Conservation (phyloP, 2,329 filamentous ascomycete genomes). For the Bipolaris bicolor region DNA sequence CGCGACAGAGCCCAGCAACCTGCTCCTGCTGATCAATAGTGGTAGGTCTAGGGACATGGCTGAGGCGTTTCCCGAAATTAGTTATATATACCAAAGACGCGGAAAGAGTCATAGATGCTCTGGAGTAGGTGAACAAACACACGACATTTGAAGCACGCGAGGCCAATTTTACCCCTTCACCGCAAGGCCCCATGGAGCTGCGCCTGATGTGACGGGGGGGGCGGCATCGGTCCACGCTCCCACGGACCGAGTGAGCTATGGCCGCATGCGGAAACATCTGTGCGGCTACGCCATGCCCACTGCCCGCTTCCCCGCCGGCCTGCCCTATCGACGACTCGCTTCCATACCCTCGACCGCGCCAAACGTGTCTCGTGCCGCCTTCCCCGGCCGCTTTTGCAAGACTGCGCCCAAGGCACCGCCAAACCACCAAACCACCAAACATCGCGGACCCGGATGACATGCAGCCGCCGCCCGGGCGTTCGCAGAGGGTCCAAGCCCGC, state of each 20-base stretch:
- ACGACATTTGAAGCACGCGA: constrained; percentile 32
- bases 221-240: constrained; percentile 31
- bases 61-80: constrained; percentile 21
- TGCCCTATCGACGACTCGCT: constrained; percentile 23
- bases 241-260: constrained; percentile 34
- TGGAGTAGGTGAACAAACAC: constrained; percentile 33
- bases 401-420: constrained; percentile 6
- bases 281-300: constrained; percentile 9
- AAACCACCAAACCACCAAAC: constrained; percentile 25
- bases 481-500: constrained; percentile 25
- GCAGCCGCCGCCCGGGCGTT: constrained; percentile 32
- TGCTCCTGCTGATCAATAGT: constrained; percentile 26
- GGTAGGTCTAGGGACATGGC: constrained; percentile 30
- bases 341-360: constrained; percentile 21
- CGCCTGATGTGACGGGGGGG: constrained; percentile 36
- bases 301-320: constrained; percentile 33
- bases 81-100: constrained; percentile 24
- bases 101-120: constrained; percentile 29
- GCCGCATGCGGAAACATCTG: constrained; percentile 24
- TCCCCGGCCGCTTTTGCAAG: constrained; percentile 36
- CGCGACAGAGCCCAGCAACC: constrained; percentile 22
- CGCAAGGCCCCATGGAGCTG: constrained; percentile 33
- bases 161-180: constrained; percentile 37
- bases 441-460: constrained; percentile 27
- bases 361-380: constrained; percentile 33